phyloP scores from a whole-genome alignment of 768 basidiomycete genomes.

The Boletus vinaceobasis region DNA sequence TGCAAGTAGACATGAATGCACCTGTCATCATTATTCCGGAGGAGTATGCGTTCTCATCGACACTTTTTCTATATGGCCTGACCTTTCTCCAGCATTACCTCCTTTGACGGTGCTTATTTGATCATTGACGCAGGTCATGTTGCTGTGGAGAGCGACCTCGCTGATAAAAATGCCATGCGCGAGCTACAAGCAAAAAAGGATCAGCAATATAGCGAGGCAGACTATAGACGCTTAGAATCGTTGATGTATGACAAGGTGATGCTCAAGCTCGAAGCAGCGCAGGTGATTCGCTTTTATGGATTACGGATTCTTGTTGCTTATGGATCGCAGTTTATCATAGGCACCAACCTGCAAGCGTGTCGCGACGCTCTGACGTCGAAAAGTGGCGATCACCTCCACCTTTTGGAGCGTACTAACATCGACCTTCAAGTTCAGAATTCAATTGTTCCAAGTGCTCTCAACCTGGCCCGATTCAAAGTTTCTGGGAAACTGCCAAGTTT shows the following conservation, averaged over 20 bases:
- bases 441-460: slow-evolving; percentile 81
- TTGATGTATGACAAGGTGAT: slow-evolving; percentile 94
- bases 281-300: slow-evolving; percentile 48
- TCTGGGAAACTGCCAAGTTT: slow-evolving; percentile 84
- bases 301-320: slow-evolving; percentile 4
- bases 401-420: slow-evolving; percentile 90
- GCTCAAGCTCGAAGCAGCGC: slow-evolving; percentile 81
- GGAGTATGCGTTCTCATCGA: slow-evolving; percentile 47
- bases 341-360: slow-evolving; percentile 77
- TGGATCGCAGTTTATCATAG: slow-evolving; percentile 74
- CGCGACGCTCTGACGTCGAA: slow-evolving; percentile 68
- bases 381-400: slow-evolving; percentile 63
- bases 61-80: slow-evolving; percentile 17
- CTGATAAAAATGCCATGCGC: slow-evolving; percentile 73
- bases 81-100: slow-evolving; percentile 59
- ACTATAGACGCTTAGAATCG: slow-evolving; percentile 80
- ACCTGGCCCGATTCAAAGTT: slow-evolving; percentile 84
- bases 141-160: slow-evolving; percentile 86
- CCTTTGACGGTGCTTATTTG: slow-evolving; percentile 75
- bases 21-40: slow-evolving; percentile 97
- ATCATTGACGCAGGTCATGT: slow-evolving; percentile 97
- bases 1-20: slow-evolving; percentile 95
- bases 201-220: slow-evolving; percentile 81
- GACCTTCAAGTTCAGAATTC: slow-evolving; percentile 88
- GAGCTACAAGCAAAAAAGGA: slow-evolving; percentile 80